Percentiles rank a stretch among this genome's conserved stretches.
These are phyloP conservation scores for Phialophora expanda DNA, from an alignment of 2,329 filamentous ascomycete species.

Conservation along the genomic window DNA sequence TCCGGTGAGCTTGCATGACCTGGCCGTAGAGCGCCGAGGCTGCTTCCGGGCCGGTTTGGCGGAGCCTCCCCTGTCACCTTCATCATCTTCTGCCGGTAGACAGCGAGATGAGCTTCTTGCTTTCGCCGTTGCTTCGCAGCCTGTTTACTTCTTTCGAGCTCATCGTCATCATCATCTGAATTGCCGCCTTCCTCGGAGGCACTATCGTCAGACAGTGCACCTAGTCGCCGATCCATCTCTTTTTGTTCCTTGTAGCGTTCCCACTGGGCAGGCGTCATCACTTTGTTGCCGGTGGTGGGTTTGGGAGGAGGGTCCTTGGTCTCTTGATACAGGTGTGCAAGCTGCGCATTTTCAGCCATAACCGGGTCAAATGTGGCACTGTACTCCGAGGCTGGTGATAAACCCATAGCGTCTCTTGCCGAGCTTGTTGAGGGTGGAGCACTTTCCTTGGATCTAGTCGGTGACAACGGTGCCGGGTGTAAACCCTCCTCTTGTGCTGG, in stretches of 20 bases:
- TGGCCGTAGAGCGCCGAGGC: conserved; percentile 17
- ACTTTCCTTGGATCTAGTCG: conserved; percentile 22
- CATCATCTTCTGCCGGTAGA: conserved; percentile 96
- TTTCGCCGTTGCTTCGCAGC: conserved; percentile 78
- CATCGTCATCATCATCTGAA: conserved; percentile 75
- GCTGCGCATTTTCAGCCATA: conserved; percentile 52
- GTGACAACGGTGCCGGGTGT: conserved; percentile 15
- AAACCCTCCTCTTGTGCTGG: conserved; percentile 19
- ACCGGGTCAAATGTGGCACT: conserved; percentile 43
- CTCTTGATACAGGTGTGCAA: conserved; percentile 54
- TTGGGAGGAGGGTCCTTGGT: conserved; percentile 43
- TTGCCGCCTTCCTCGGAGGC: conserved; percentile 65
- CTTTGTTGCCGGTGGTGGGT: conserved; percentile 63
- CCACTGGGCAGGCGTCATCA: conserved; percentile 89
- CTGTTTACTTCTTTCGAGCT: conserved; percentile 74
- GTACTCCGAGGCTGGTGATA: conserved; percentile 29
- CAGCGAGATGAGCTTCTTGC: conserved; percentile 86
- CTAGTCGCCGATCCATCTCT: conserved; percentile 70
- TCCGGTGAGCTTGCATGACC: conserved; percentile 30
- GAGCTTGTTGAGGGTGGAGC: conserved; percentile 24
- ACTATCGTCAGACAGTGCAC: conserved; percentile 53
- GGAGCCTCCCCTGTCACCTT: conserved; percentile 84
- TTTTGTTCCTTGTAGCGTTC: conserved; percentile 73
- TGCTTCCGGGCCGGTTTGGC: conserved; percentile 52
- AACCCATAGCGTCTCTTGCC: conserved; percentile 1